phyloP scores from a whole-genome alignment of 768 basidiomycete genomes.

The Psilocybe cubensis region DNA sequence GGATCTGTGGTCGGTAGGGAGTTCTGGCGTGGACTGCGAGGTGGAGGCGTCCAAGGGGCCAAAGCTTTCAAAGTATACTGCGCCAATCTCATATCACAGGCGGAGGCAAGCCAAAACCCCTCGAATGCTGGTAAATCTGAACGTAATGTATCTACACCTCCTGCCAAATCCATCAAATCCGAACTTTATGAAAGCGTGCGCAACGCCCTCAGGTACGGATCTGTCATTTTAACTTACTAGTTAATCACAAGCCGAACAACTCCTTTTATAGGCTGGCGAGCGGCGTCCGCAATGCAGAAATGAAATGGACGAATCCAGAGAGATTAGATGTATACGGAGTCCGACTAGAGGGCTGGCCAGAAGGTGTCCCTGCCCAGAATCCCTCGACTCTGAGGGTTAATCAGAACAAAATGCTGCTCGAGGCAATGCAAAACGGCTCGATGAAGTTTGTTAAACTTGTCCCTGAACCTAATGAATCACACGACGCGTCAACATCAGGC shows the following conservation, averaged over 20 bases:
- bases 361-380: slow-evolving; percentile 58
- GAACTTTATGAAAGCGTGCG: slow-evolving; percentile 61
- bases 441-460: slow-evolving; percentile 48
- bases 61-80: slow-evolving; percentile 56
- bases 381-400: slow-evolving; percentile 58
- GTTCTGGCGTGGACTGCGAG: slow-evolving; percentile 65
- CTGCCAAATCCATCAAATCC: slow-evolving; percentile 48
- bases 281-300: slow-evolving; percentile 67
- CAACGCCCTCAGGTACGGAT: slow-evolving; percentile 52
- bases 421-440: slow-evolving; percentile 49
- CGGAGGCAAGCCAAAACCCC: not conserved
- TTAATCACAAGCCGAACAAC: slow-evolving; percentile 8
- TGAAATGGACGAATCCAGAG: slow-evolving; percentile 76
- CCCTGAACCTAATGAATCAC: not conserved
- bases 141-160: slow-evolving; percentile 21
- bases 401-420: slow-evolving; percentile 58
- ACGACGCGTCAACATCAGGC: not conserved
- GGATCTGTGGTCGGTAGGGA: slow-evolving; percentile 63
- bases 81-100: slow-evolving; percentile 29
- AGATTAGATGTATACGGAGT: slow-evolving; percentile 61
- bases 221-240: slow-evolving; percentile 6
- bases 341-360: slow-evolving; percentile 66
- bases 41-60: slow-evolving; percentile 62
- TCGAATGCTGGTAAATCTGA: slow-evolving; percentile 4
- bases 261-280: slow-evolving; percentile 46